A percentile compares a stretch with the other conserved stretches of the same genome.
Conservation (phyloP, 2,329 filamentous ascomycete species). For the Tolypocladium inflatum region DNA sequence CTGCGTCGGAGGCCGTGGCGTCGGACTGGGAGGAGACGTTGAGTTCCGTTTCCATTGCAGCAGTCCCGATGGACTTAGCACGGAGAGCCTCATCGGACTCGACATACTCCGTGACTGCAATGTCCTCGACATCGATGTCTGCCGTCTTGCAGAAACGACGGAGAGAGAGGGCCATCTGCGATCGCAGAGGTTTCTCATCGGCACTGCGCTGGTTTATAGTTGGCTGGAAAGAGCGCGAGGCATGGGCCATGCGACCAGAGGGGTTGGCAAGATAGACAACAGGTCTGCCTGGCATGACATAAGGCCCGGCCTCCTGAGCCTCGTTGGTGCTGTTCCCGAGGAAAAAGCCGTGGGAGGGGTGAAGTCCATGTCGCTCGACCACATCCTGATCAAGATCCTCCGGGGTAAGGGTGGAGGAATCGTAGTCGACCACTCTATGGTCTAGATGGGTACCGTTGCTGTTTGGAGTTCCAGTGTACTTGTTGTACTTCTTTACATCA, state of each 20-base stretch:
- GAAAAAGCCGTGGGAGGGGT: conserved; percentile 45
- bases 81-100: conserved; percentile 22
- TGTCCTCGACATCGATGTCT: conserved; percentile 21
- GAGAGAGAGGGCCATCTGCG: conserved; percentile 23
- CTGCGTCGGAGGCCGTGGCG: conserved; percentile 14
- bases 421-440: conserved; percentile 41
- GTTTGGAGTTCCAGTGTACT: conserved; percentile 44
- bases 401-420: conserved; percentile 37
- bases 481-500: conserved; percentile 10
- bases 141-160: conserved; percentile 27
- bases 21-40: conserved; percentile 17
- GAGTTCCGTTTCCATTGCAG: conserved; percentile 19
- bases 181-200: conserved; percentile 21
- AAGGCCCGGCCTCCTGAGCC: conserved; percentile 26
- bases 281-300: conserved; percentile 35
- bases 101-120: conserved; percentile 22
- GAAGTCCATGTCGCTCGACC: conserved; percentile 39
- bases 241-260: conserved; percentile 36
- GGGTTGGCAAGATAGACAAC: conserved; percentile 39
- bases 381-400: conserved; percentile 41
- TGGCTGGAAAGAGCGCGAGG: conserved; percentile 33
- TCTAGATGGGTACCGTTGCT: conserved; percentile 45
- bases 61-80: conserved; percentile 25
- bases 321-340: conserved; percentile 37
- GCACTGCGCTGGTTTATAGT: conserved; percentile 23